Base-by-base conservation (phyloP, 2,329 filamentous ascomycete genomes). In the Lecanicillium sp. region DNA sequence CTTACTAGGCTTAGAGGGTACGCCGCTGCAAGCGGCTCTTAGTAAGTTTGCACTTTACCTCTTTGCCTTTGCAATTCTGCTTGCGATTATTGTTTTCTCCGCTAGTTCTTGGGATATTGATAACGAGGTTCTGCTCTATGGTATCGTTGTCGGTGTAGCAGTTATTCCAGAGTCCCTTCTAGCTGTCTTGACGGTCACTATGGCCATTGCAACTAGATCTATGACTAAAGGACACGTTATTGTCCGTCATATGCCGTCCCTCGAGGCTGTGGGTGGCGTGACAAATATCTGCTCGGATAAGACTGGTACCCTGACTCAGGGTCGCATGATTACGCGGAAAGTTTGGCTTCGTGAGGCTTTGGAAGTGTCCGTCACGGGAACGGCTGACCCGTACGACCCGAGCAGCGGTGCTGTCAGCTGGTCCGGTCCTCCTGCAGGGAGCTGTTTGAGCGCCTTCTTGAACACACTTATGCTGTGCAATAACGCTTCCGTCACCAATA, bases 41-140 rank as follows among this genome's bases (percentile, higher is more conserved):
- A 86, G 83, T 63, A 87, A 89, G 60, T 81, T 95, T 52, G 87
- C 88, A 19, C 78, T 92, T 32, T 56, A 86, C 4, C 74, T 94
- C 3, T 94, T 94, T 53, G 78, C 71, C 33, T 73, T 87, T 36
- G 88, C 77, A 30, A 64, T 80, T 39, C 49, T 79, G 3, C 65
- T 80, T 25, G 75, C 71, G 35, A 54, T 80, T 42, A 71, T 80
- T 37, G 78, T 81, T 48, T 81, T 81, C 54, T 71, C 68, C 5
- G 75, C 68, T 43, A 75, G 70, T 53, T 60, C 61, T 41, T 80
- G 71, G 59, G 34, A 68, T 2, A 58, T 78, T 31, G 57, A 64
- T 29, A 68, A 71, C 43, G 73, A 80, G 43, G 72, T 78, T 12
- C 61, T 80, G 40, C 70, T 80, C 20, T 78, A 77, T 48, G 73